These are phyloP conservation scores for Cutaneotrichosporon cutaneum DNA, from an alignment of 1,284 basidiomycete genomes.

Conservation along the genomic window DNA sequence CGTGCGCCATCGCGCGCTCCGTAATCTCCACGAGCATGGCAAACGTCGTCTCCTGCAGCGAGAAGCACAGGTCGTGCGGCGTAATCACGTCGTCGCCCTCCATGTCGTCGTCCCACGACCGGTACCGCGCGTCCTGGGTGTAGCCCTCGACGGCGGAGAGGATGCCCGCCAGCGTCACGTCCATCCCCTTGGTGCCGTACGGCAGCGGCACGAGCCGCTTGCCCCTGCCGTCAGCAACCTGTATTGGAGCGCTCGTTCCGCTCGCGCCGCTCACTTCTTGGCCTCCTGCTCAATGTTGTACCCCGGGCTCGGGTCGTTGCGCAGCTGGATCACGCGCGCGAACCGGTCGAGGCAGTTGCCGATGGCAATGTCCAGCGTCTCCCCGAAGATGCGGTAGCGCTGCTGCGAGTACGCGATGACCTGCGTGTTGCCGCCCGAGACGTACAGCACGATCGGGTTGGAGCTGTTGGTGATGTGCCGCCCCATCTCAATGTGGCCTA, in stretches of 20 bases:
- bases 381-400: conserved; percentile 96
- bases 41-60: conserved; percentile 94
- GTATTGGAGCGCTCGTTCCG: too few species aligned
- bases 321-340: conserved; percentile 90
- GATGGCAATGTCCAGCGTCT: conserved; percentile 97
- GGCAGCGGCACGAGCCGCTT: conserved; percentile 74
- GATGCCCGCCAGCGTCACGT: conserved; percentile 91
- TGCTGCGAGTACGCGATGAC: conserved; percentile 98
- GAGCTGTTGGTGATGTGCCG: conserved; percentile 89
- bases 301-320: conserved; percentile 96
- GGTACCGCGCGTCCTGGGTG: conserved; percentile 73
- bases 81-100: conserved; percentile 70
- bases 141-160: conserved; percentile 85
- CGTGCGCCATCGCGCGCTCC: conserved; percentile 98
- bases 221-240: conserved; percentile 50
- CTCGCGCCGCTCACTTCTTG: conserved; percentile 78
- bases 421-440: conserved; percentile 98
- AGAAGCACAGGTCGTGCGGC: conserved; percentile 92
- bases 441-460: conserved; percentile 96
- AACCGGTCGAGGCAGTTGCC: conserved; percentile 98
- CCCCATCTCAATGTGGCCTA: conserved; percentile 99
- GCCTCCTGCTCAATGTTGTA: conserved; percentile 98
- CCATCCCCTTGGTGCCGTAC: conserved; percentile 99
- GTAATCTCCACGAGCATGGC: conserved; percentile 99
- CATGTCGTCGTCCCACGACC: conserved; percentile 41